Percentiles rank a stretch among this genome's conserved stretches.
Conservation (phyloP, 75 land plant genomes). For the Ceratopteris richardii region DNA sequence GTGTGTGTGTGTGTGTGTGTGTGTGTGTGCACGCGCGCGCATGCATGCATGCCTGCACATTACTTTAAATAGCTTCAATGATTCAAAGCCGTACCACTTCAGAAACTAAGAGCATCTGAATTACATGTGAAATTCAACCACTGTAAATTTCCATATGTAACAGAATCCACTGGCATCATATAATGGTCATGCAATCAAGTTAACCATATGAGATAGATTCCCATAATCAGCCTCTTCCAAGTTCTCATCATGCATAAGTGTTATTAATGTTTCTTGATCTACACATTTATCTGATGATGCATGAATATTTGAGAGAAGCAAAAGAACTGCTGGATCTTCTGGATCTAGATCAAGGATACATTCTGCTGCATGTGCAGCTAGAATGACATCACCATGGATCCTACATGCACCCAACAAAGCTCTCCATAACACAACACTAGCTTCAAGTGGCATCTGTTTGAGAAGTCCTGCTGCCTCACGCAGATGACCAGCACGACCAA, state of each 20-base stretch:
- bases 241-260: neutral
- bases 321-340: constrained; percentile 27
- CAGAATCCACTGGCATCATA: constrained; percentile 7
- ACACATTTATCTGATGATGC: constrained; percentile 20
- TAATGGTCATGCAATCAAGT: neutral
- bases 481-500: constrained; percentile 13
- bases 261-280: neutral
- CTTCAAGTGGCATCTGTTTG: constrained; percentile 41
- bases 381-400: constrained; percentile 23
- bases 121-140: too few relatives aligned
- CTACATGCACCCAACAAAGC: constrained; percentile 42
- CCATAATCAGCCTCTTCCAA: neutral
- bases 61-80: neutral
- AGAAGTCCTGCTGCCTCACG: constrained; percentile 25
- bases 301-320: constrained; percentile 38
- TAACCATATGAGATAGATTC: neutral
- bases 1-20: neutral
- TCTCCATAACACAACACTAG: constrained; percentile 38
- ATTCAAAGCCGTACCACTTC: neutral
- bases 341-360: constrained; percentile 34
- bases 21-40: neutral
- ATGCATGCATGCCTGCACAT: neutral
- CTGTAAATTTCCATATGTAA: neutral
- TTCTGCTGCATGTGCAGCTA: constrained; percentile 35
- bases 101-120: too few relatives aligned